Evolutionary conservation across 2,329 filamentous ascomycete genomes (phyloP).

Genomic region (Phialophora macrospora): DNA sequence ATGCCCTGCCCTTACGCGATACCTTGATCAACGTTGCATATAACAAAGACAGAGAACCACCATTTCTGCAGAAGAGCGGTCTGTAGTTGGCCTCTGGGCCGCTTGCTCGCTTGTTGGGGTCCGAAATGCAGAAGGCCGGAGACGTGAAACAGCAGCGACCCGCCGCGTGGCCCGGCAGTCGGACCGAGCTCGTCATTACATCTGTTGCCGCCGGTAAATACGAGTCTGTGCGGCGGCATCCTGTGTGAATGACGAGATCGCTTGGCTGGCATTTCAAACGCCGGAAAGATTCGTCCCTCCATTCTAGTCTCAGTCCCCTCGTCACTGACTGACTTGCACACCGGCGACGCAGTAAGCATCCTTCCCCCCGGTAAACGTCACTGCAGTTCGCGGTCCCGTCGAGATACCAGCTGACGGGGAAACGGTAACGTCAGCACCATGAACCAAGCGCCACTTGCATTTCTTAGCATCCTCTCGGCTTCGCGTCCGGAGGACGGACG

Average conservation of each 20-base stretch:
- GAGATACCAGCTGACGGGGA: background rate
- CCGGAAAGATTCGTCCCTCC: background rate
- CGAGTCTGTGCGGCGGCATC: background rate
- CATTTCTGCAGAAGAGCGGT: background rate
- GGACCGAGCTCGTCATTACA: conserved; percentile 1
- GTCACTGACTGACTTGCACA: background rate
- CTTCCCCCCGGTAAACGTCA: background rate
- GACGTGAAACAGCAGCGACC: background rate
- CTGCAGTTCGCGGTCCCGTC: background rate
- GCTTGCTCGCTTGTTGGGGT: background rate
- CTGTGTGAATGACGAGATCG: no score
- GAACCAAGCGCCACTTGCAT: background rate
- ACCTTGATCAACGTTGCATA: background rate
- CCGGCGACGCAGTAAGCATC: background rate
- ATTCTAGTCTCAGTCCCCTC: background rate
- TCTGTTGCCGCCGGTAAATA: background rate
- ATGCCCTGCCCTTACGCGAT: background rate
- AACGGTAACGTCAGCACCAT: background rate
- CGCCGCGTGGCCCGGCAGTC: background rate
- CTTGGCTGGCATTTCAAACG: background rate
- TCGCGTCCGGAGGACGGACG: background rate
- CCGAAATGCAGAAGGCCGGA: background rate
- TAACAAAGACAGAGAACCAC: background rate
- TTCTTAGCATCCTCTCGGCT: background rate
- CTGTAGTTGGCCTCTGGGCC: background rate